Conservation (phyloP, 2,329 filamentous ascomycete genomes). For the Lachnellula hyalina region DNA sequence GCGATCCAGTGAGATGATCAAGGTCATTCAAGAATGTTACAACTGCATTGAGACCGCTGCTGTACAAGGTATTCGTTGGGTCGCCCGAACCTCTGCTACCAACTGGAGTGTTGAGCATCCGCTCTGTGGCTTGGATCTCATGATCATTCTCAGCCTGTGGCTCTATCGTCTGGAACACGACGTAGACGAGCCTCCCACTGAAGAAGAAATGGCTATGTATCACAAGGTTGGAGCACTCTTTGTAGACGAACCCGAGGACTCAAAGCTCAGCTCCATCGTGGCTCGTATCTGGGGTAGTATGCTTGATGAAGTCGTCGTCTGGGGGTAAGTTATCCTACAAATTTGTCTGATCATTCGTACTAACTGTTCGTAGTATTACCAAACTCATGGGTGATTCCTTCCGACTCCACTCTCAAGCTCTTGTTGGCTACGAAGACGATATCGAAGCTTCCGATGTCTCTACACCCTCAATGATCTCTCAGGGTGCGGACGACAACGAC, state of each 20-base stretch:
- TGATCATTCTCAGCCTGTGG: slow-evolving; percentile 97
- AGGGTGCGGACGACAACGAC: slow-evolving; percentile 58
- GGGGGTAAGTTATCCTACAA: slow-evolving; percentile 72
- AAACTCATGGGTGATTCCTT: slow-evolving; percentile 98
- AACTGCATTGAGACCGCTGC: slow-evolving; percentile 97
- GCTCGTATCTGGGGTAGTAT: slow-evolving; percentile 95
- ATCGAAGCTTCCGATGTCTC: slow-evolving; percentile 63
- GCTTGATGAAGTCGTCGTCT: slow-evolving; percentile 97
- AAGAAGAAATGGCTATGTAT: slow-evolving; percentile 84
- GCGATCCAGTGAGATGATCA: slow-evolving; percentile 95
- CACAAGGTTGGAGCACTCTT: slow-evolving; percentile 87
- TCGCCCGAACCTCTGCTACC: slow-evolving; percentile 92
- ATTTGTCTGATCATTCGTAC: slow-evolving; percentile 21
- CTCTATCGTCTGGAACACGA: slow-evolving; percentile 99
- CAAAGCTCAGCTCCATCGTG: slow-evolving; percentile 90
- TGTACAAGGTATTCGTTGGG: slow-evolving; percentile 91
- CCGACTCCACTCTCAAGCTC: slow-evolving; percentile 90
- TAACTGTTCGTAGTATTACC: slow-evolving; percentile 64
- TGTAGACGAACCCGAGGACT: slow-evolving; percentile 79
- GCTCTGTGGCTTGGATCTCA: slow-evolving; percentile 90
- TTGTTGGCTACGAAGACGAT: slow-evolving; percentile 91
- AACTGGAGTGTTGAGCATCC: slow-evolving; percentile 99
- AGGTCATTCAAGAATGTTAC: slow-evolving; percentile 96
- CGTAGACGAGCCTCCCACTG: slow-evolving; percentile 73
- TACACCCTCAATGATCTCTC: slow-evolving; percentile 66